phyloP scores from a whole-genome alignment of 2,329 filamentous ascomycete genomes.

The Fusarium equiseti region DNA sequence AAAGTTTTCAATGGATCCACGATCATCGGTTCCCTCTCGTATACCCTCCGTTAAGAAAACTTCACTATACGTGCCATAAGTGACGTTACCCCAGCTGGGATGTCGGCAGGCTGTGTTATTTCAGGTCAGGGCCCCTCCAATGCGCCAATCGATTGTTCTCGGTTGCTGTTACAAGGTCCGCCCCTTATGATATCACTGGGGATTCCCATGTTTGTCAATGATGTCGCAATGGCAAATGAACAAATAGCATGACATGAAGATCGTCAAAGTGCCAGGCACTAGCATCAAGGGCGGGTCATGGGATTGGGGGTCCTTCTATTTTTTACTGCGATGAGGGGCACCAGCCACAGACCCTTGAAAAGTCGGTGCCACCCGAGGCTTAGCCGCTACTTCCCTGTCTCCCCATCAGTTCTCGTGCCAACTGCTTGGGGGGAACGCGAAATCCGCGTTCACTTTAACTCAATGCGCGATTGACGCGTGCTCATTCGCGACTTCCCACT shows the following conservation, averaged over 20 bases:
- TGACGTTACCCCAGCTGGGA: constrained; percentile 38
- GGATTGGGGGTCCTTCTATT: background rate
- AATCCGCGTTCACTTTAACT: constrained; percentile 22
- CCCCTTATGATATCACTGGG: constrained; percentile 38
- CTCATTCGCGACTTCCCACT: constrained; percentile 45
- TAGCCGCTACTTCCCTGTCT: constrained; percentile 24
- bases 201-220: constrained; percentile 37
- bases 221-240: constrained; percentile 30
- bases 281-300: constrained; percentile 36
- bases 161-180: constrained; percentile 19
- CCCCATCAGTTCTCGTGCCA: constrained; percentile 1
- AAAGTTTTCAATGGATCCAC: constrained; percentile 16
- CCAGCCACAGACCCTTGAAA: constrained; percentile 35
- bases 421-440: constrained; percentile 16
- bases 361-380: constrained; percentile 13
- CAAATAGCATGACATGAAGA: constrained; percentile 37
- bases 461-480: constrained; percentile 51
- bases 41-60: constrained; percentile 15
- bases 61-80: constrained; percentile 17
- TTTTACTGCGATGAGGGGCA: constrained; percentile 8
- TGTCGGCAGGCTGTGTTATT: constrained; percentile 12
- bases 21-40: constrained; percentile 43
- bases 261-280: constrained; percentile 32
- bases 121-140: constrained; percentile 12
- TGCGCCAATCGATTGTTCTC: constrained; percentile 21